Percentiles rank a stretch among this genome's conserved stretches.
phyloP scores from a whole-genome alignment of 2,329 filamentous ascomycete genomes.

The Monilinia vaccinii-corymbosi region DNA sequence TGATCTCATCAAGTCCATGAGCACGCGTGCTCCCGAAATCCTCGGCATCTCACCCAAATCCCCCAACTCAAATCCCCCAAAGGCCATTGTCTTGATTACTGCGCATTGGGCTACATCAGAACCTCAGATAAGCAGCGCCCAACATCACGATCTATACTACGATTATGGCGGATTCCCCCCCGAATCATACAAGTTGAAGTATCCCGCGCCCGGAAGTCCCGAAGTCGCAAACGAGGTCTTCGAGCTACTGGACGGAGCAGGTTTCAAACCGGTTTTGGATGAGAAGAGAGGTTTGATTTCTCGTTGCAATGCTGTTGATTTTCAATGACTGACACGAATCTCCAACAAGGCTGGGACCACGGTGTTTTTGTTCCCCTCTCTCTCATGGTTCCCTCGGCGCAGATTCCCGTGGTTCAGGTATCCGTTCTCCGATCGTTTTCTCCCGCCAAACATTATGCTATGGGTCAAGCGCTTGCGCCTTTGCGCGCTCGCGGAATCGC shows the following conservation, averaged over 20 bases:
- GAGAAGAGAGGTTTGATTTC: slow-evolving; percentile 16
- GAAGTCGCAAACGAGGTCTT: slow-evolving; percentile 42
- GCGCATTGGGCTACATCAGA: slow-evolving; percentile 61
- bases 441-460: slow-evolving; percentile 54
- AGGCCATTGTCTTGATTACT: slow-evolving; percentile 66
- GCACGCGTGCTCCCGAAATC: slow-evolving; percentile 44
- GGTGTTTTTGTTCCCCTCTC: slow-evolving; percentile 49
- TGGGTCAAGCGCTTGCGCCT: slow-evolving; percentile 56
- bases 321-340: background rate
- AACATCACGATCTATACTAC: slow-evolving; percentile 41
- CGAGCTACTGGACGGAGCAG: slow-evolving; percentile 37
- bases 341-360: slow-evolving; percentile 40
- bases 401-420: slow-evolving; percentile 62
- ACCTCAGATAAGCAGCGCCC: slow-evolving; percentile 43
- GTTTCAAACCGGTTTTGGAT: slow-evolving; percentile 27
- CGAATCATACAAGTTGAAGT: slow-evolving; percentile 46
- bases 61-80: slow-evolving; percentile 38
- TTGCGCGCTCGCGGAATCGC: slow-evolving; percentile 59
- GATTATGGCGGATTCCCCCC: slow-evolving; percentile 52
- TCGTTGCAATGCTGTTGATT: too few relatives aligned
- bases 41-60: slow-evolving; percentile 44
- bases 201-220: slow-evolving; percentile 47
- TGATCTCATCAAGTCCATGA: slow-evolving; percentile 42
- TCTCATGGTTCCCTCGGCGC: slow-evolving; percentile 20
- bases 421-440: slow-evolving; percentile 53